Percentiles rank a stretch among this genome's conserved stretches.
phyloP scores from a whole-genome alignment of 371 early-diverging fungal species.

The Saksenaea vasiformis region DNA sequence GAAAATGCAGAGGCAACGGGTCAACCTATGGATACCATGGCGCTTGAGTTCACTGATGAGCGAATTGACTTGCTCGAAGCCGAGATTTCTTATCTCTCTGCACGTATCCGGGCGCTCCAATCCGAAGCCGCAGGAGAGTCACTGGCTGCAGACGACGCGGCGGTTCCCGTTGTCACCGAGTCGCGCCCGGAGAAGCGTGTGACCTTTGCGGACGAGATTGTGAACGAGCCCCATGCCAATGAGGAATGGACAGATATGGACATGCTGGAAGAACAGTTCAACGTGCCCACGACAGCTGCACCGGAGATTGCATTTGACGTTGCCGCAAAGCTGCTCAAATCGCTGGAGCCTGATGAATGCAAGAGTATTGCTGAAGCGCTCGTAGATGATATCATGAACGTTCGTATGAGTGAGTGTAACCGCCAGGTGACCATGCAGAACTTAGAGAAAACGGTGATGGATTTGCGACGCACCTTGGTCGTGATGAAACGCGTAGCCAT shows the following conservation, averaged over 20 bases:
- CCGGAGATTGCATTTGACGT: conserved; percentile 63
- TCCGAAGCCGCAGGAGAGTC: conserved; percentile 66
- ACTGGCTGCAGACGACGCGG: conserved; percentile 54
- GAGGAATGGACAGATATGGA: conserved; percentile 51
- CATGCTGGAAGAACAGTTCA: conserved; percentile 56
- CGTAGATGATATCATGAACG: conserved; percentile 79
- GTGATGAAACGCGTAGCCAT: conserved; percentile 79
- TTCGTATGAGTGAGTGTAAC: conserved; percentile 63
- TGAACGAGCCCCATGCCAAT: conserved; percentile 19
- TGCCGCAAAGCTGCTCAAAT: conserved; percentile 64
- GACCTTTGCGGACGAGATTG: conserved; percentile 51
- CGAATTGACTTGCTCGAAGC: conserved; percentile 83
- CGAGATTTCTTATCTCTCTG: conserved; percentile 77
- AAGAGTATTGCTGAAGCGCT: conserved; percentile 70
- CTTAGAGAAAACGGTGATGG: conserved; percentile 71
- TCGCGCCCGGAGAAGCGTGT: conserved; percentile 40
- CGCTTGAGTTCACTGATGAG: conserved; percentile 75
- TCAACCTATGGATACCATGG: conserved; percentile 54
- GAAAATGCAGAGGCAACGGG: conserved; percentile 56
- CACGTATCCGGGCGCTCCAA: conserved; percentile 71
- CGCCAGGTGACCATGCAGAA: conserved; percentile 58
- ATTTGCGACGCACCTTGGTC: conserved; percentile 71
- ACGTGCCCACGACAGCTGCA: conserved; percentile 50
- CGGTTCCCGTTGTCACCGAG: conserved; percentile 29
- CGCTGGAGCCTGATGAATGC: conserved; percentile 70